Conservation (phyloP, 2,329 filamentous ascomycete species). For the Chrysosporium keratinophilum region DNA sequence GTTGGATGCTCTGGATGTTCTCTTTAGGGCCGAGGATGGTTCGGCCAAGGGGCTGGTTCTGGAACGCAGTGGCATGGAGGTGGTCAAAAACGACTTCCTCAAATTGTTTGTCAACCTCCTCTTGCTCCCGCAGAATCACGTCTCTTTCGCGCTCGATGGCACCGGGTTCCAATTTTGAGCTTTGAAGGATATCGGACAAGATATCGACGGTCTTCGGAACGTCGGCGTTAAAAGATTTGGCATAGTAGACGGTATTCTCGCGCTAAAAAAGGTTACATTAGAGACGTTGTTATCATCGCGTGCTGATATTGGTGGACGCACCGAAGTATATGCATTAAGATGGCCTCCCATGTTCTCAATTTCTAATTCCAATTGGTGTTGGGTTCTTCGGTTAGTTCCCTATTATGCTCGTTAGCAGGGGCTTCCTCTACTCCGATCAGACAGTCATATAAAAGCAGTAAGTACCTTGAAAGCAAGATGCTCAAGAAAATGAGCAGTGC, state of each 20-base stretch:
- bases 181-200: slow-evolving; percentile 96
- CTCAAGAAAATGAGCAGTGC: slow-evolving; percentile 98
- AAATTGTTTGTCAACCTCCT: slow-evolving; percentile 99
- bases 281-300: not conserved
- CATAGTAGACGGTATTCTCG: slow-evolving; percentile 99
- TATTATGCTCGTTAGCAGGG: slow-evolving; percentile 17
- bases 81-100: slow-evolving; percentile 99
- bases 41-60: slow-evolving; percentile 88
- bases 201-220: slow-evolving; percentile 96
- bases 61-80: slow-evolving; percentile 94
- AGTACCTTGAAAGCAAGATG: slow-evolving; percentile 98
- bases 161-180: slow-evolving; percentile 89
- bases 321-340: slow-evolving; percentile 98
- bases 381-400: slow-evolving; percentile 88
- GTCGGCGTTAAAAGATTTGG: slow-evolving; percentile 97
- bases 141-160: slow-evolving; percentile 97
- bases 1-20: slow-evolving; percentile 94
- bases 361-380: slow-evolving; percentile 96
- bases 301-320: slow-evolving; percentile 36
- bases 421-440: not conserved
- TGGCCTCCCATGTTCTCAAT: slow-evolving; percentile 99
- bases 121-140: slow-evolving; percentile 95
- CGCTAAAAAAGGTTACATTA: slow-evolving; percentile 41
- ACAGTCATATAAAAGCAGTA: not conserved
- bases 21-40: slow-evolving; percentile 96